These are phyloP conservation scores for Pichia sp. DNA, from an alignment of 1,139 yeast species.

Conservation along the genomic window DNA sequence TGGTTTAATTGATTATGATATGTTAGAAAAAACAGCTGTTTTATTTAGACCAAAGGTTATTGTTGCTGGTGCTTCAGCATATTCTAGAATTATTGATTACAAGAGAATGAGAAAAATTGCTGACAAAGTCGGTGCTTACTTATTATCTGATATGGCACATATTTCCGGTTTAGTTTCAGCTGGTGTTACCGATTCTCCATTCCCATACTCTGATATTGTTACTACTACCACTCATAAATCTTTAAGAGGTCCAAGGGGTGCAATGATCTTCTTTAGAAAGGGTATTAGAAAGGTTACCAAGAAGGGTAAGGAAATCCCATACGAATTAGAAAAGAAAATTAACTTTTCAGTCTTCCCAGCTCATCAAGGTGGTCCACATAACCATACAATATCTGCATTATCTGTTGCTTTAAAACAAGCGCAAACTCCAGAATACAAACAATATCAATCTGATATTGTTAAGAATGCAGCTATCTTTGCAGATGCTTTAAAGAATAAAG, in stretches of 20 bases:
- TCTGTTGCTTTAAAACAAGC: constrained; percentile 95
- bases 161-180: constrained; percentile 93
- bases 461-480: constrained; percentile 78
- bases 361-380: constrained; percentile 99
- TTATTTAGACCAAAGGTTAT: constrained; percentile 90
- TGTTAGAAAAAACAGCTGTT: constrained; percentile 73
- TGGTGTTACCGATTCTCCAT: constrained; percentile 86
- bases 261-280: constrained; percentile 94
- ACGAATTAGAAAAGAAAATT: constrained; percentile 83
- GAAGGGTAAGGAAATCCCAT: constrained; percentile 80
- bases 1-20: constrained; percentile 88
- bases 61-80: constrained; percentile 96
- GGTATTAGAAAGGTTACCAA: constrained; percentile 81
- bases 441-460: constrained; percentile 78
- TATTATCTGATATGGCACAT: constrained; percentile 94
- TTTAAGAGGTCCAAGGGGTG: constrained; percentile 97
- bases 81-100: constrained; percentile 87
- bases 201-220: constrained; percentile 90
- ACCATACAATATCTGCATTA: constrained; percentile 92
- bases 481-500: constrained; percentile 55
- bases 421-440: constrained; percentile 73
- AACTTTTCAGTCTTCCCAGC: constrained; percentile 98
- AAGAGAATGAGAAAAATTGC: constrained; percentile 84
- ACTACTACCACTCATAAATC: constrained; percentile 98
- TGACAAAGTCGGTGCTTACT: constrained; percentile 87